phyloP scores from a whole-genome alignment of 192 early-diverging fungal genomes.

The Paraglomus brasilianum region DNA sequence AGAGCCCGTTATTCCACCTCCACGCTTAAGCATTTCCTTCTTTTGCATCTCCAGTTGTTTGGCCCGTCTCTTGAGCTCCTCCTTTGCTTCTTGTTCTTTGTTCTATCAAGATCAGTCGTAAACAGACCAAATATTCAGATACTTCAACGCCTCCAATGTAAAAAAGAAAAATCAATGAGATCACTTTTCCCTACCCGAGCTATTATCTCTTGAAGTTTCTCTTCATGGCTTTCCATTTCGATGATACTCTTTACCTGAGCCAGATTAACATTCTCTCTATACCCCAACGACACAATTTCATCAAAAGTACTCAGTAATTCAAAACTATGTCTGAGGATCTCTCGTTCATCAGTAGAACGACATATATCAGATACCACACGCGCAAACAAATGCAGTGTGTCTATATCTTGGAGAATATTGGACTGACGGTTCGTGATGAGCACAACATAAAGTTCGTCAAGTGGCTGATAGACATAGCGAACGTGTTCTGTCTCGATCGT shows the following conservation, averaged over 20 bases:
- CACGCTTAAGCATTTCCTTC: slow-evolving; percentile 67
- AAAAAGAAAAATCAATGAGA: background rate
- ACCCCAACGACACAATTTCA: slow-evolving; percentile 90
- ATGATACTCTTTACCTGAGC: slow-evolving; percentile 90
- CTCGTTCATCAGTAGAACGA: slow-evolving; percentile 79
- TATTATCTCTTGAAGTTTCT: slow-evolving; percentile 95
- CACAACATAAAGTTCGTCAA: slow-evolving; percentile 93
- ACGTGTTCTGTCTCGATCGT: slow-evolving; percentile 96
- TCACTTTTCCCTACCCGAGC: slow-evolving; percentile 56
- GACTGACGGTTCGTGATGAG: slow-evolving; percentile 95
- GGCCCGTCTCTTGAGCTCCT: slow-evolving; percentile 90
- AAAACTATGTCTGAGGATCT: slow-evolving; percentile 82
- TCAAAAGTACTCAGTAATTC: slow-evolving; percentile 93
- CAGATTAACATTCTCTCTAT: slow-evolving; percentile 88
- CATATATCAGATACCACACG: slow-evolving; percentile 90
- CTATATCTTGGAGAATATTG: slow-evolving; percentile 99
- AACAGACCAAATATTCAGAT: background rate
- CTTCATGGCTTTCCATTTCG: slow-evolving; percentile 98
- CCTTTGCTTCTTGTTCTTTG: slow-evolving; percentile 97
- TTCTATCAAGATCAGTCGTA: slow-evolving; percentile 49
- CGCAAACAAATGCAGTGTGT: slow-evolving; percentile 91
- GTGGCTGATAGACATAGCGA: slow-evolving; percentile 97
- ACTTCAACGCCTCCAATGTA: background rate
- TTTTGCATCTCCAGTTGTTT: slow-evolving; percentile 89
- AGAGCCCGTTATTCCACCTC: slow-evolving; percentile 50